These are phyloP conservation scores for Coemansia sp. DNA, from an alignment of 192 early-diverging fungal genomes.

Conservation along the genomic window DNA sequence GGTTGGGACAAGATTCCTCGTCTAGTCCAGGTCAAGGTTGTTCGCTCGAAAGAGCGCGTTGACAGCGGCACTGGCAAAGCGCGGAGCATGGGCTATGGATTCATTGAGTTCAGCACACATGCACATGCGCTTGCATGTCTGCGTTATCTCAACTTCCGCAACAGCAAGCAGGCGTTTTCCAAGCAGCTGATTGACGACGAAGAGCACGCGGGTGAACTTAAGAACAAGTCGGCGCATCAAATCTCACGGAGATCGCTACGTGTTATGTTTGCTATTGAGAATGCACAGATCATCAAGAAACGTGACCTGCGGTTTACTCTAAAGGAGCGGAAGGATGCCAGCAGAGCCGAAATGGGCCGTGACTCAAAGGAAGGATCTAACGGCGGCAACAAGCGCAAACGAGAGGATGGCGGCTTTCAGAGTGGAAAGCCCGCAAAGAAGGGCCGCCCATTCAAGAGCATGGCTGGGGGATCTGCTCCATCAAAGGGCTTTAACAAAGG, in stretches of 20 bases:
- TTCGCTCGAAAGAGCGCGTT: slow-evolving; percentile 74
- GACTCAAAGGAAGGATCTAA: neutral
- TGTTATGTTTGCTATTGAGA: slow-evolving; percentile 91
- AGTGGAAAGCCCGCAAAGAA: slow-evolving; percentile 12
- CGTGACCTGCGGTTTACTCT: slow-evolving; percentile 55
- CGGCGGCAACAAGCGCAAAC: slow-evolving; percentile 3
- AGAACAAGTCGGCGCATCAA: slow-evolving; percentile 27
- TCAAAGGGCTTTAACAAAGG: neutral
- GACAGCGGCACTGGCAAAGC: slow-evolving; percentile 69
- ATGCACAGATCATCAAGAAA: slow-evolving; percentile 73
- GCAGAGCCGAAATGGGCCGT: slow-evolving; percentile 1
- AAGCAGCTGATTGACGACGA: slow-evolving; percentile 49
- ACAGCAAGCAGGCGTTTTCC: slow-evolving; percentile 60
- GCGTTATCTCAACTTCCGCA: slow-evolving; percentile 86
- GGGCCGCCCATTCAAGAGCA: slow-evolving; percentile 11
- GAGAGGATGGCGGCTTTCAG: neutral
- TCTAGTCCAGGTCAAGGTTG: slow-evolving; percentile 78
- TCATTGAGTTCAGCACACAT: slow-evolving; percentile 87
- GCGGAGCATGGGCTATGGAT: slow-evolving; percentile 86
- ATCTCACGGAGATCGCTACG: slow-evolving; percentile 51
- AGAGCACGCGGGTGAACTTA: slow-evolving; percentile 11
- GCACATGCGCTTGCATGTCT: slow-evolving; percentile 91
- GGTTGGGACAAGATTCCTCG: slow-evolving; percentile 62
- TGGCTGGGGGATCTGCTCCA: neutral
- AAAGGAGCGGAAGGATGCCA: slow-evolving; percentile 5